Base-by-base conservation (phyloP, 352 stramenopile species). In the Pythium phragmitis region DNA sequence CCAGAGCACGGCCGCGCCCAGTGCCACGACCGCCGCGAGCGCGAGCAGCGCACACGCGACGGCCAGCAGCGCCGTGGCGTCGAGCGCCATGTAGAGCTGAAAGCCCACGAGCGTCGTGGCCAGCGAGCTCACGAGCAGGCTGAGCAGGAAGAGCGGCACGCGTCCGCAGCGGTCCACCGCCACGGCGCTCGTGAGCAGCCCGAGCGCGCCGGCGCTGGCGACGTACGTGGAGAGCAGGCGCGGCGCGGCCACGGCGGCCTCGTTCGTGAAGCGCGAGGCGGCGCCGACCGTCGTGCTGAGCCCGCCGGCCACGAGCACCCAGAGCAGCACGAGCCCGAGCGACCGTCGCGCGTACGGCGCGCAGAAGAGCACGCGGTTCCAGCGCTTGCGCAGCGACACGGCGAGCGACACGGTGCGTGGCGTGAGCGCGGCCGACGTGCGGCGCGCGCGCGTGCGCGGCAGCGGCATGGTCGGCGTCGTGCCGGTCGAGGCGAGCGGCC, bases 311-410 rank as follows among this genome's bases (percentile, higher is more conserved):
- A 64, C 37, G 34, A 78, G 65, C 45, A 76, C 45, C 77, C 79
- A 88, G 54, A 87, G 76, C 46, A 79, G 48, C 23, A 47, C 30
- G 26, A 71, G 58, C 6, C 50, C 58, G 37, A 69, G 33, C 21
- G 81, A 86, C 23, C 74, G 74, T 11, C 47, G 8, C 30, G 73
- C 62, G 46, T 87, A 77, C 13, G 72, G 64, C 26, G 56, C 48
- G 14, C 72, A 75, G 55, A 78, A 77, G 8, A 88, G 73, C 57
- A 77, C 71, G 21, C 70, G 63, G 16, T 65, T 45, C 65, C 65
- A 68, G 14, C 78, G 78, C 63, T 74, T 79, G 6, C 67, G 45
- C 12, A 85, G 70, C 23, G 69, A 80, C 48, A 56, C 64, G 4
- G 64, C 9, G 46, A 88, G 72, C 1, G 75, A 88, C 0, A 80